These are phyloP conservation scores for Clavaria fumosa DNA, from an alignment of 768 basidiomycete genomes.

Conservation along the genomic window DNA sequence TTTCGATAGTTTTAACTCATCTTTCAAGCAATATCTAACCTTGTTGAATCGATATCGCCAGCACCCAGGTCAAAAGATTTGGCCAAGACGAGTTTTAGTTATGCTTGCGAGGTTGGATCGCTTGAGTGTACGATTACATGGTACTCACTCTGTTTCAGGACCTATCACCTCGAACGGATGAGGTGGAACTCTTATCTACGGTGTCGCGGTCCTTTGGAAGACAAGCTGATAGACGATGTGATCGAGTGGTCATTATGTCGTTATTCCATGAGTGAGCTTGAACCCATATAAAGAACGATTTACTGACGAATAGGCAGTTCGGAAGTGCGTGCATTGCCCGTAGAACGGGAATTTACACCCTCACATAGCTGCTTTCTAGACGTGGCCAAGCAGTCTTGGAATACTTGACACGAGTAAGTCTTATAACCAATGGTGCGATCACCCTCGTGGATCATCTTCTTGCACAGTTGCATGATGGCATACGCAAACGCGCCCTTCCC, in stretches of 20 bases:
- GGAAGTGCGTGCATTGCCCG: conserved; percentile 23
- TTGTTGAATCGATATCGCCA: no score
- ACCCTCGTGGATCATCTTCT: background rate
- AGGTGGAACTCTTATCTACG: conserved; percentile 66
- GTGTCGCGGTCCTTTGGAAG: conserved; percentile 39
- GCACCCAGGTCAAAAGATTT: conserved; percentile 55
- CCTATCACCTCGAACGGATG: conserved; percentile 50
- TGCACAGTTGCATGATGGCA: conserved; percentile 51
- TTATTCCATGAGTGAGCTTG: conserved; percentile 31
- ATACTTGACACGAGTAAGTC: conserved; percentile 32
- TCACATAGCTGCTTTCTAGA: conserved; percentile 14
- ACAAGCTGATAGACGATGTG: conserved; percentile 53
- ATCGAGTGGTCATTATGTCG: conserved; percentile 68
- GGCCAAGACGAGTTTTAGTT: conserved; percentile 60
- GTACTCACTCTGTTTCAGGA: conserved; percentile 28
- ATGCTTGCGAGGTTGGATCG: conserved; percentile 42
- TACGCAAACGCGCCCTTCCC: conserved; percentile 47
- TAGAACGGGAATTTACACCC: no score
- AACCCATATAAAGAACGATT: no score
- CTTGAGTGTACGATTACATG: background rate
- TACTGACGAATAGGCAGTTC: no score
- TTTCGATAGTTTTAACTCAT: no score
- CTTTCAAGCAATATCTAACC: no score
- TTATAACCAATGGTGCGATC: background rate
- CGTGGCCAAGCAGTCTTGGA: conserved; percentile 36